These are phyloP conservation scores for Podospora tetraspora DNA, from an alignment of 495 filamentous ascomycete species.

Conservation along the genomic window DNA sequence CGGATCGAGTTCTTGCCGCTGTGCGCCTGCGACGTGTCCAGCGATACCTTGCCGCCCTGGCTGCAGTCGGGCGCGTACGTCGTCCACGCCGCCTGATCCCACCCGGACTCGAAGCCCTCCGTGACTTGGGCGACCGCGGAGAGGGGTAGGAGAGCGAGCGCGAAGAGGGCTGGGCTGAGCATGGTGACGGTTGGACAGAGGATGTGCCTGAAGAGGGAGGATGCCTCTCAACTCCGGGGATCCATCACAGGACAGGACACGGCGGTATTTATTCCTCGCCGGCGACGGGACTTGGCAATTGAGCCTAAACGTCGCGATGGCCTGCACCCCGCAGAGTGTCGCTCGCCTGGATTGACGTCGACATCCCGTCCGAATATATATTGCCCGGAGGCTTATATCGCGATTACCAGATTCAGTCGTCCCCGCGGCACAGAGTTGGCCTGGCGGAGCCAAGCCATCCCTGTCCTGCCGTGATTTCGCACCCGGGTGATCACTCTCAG, in stretches of 20 bases:
- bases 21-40: conserved; percentile 48
- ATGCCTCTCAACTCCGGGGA: background rate
- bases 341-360: background rate
- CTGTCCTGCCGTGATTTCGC: background rate
- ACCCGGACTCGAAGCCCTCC: conserved; percentile 51
- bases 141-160: conserved; percentile 42
- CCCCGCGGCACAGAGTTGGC: background rate
- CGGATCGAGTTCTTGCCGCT: conserved; percentile 52
- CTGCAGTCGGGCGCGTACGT: conserved; percentile 52
- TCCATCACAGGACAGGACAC: background rate
- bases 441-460: background rate
- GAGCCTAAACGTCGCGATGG: background rate
- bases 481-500: background rate
- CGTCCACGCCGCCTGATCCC: conserved; percentile 49
- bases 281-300: background rate
- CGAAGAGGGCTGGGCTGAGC: conserved; percentile 42
- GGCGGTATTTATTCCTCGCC: background rate
- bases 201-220: background rate
- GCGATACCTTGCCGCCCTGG: conserved; percentile 50
- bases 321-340: background rate
- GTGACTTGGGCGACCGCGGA: conserved; percentile 38
- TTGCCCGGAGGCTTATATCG: background rate
- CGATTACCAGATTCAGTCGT: background rate
- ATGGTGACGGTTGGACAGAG: conserved; percentile 28
- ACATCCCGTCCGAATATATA: background rate